Evolutionary conservation across 495 filamentous ascomycete species (phyloP).

Genomic region (Neurospora africana): DNA sequence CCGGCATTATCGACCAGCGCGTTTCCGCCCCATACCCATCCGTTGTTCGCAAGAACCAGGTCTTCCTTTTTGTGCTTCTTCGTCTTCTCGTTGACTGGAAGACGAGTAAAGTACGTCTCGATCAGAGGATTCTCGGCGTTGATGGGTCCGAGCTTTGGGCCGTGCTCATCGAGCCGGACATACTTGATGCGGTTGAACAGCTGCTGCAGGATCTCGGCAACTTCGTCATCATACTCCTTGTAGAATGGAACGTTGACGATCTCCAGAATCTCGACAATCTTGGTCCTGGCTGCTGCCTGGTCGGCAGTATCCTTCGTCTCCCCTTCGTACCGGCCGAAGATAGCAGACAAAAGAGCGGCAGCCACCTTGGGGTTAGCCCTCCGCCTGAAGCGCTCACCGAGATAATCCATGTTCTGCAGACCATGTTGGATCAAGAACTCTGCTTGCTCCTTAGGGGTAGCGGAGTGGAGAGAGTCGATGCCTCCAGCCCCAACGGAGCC

Average conservation of each 20-base stretch:
- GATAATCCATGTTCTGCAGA: constrained; percentile 54
- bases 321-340: constrained; percentile 58
- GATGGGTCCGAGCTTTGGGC: constrained; percentile 78
- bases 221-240: constrained; percentile 78
- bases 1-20: constrained; percentile 91
- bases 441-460: constrained; percentile 37
- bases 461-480: constrained; percentile 33
- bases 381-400: constrained; percentile 71
- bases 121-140: constrained; percentile 69
- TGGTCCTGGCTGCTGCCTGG: constrained; percentile 36
- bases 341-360: constrained; percentile 55
- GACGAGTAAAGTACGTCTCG: constrained; percentile 89
- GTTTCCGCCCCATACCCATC: constrained; percentile 97
- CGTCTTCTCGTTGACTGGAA: constrained; percentile 71
- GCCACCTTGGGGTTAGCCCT: constrained; percentile 53
- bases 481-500: constrained; percentile 32
- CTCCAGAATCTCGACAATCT: constrained; percentile 56
- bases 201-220: constrained; percentile 75
- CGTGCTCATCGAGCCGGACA: constrained; percentile 78
- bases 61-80: constrained; percentile 64
- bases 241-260: constrained; percentile 82
- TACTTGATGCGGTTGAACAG: constrained; percentile 92
- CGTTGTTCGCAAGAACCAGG: constrained; percentile 85
- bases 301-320: constrained; percentile 32
- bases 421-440: constrained; percentile 44